Evolutionary conservation across 1,284 basidiomycete species (phyloP), one percentile per base, ranked within the genome.

Genomic region (Trametes polyzona): DNA sequence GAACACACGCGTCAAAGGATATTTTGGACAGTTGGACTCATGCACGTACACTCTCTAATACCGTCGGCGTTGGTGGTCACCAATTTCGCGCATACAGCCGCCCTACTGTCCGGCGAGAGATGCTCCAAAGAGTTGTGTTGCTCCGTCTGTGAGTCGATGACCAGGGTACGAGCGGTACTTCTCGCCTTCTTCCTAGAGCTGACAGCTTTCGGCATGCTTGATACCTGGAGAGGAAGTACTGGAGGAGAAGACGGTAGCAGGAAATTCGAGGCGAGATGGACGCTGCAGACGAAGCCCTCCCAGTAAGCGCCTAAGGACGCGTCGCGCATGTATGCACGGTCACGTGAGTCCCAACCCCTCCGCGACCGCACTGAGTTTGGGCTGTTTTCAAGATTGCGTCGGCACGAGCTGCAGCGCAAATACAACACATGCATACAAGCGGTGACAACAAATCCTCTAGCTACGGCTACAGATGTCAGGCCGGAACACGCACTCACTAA

Each of bases 21-120:
- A 19, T 3, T 5, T 39, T 6, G 11, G 36, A 39, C 4, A 11
- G 17, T 19, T 39, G 4, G 2, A 19, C 36, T 17, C 19, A 8
- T 12, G 44, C 37, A 16, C 60, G 11, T 67, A 86, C 88, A 82
- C 79, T 90, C 86, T 69, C 78, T 83, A 33, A 79, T 76, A 7
- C 84, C 86, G 21, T 78, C 72, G 32, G 70, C 67, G 42, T 78
- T 80, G 5, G 73, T 73, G 0, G 88, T 88, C 23, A 86, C 71
- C 8, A 91, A 73, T 65, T 86, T 89, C 14, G 89, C 88, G 77
- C 88, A 90, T 81, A 86, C 55, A 67, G 55, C 63, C 32, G 61
- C 56, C n/a, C 52, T 44, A 46, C 51, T 36, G 35, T 53, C 35
- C 11, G 49, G 30, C 29, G 54, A 17, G 29, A 24, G n/a, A 32